These are phyloP conservation scores for Fusarium irregulare DNA, from an alignment of 2,329 filamentous ascomycete genomes.

Conservation along the genomic window DNA sequence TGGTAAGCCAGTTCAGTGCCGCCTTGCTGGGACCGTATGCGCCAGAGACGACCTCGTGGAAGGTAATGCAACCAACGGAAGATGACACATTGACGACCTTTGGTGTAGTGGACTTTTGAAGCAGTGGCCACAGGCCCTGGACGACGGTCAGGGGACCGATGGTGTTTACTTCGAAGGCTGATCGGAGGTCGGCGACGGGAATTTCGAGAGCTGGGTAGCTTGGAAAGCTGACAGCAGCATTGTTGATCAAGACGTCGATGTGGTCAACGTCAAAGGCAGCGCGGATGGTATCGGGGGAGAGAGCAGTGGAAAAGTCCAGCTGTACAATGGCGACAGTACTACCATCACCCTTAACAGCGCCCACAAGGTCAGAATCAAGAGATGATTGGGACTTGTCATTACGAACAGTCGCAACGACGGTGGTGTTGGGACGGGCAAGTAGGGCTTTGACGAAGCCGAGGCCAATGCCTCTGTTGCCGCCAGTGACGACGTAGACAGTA, in stretches of 20 bases:
- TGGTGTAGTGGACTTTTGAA: slow-evolving; percentile 47
- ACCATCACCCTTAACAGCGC: slow-evolving; percentile 42
- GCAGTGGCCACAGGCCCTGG: slow-evolving; percentile 49
- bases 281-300: slow-evolving; percentile 33
- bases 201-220: slow-evolving; percentile 44
- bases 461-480: slow-evolving; percentile 56
- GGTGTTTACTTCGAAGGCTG: slow-evolving; percentile 59
- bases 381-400: slow-evolving; percentile 29
- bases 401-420: slow-evolving; percentile 54
- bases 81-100: slow-evolving; percentile 54
- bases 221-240: slow-evolving; percentile 56
- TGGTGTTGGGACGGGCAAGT: slow-evolving; percentile 65
- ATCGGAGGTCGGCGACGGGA: slow-evolving; percentile 50
- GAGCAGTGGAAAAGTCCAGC: slow-evolving; percentile 52
- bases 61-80: slow-evolving; percentile 50
- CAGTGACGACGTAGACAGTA: slow-evolving; percentile 54
- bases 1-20: slow-evolving; percentile 51
- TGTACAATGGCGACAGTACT: slow-evolving; percentile 52
- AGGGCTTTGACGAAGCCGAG: slow-evolving; percentile 52
- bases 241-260: slow-evolving; percentile 65
- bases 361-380: slow-evolving; percentile 26
- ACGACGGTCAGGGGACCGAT: slow-evolving; percentile 52
- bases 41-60: slow-evolving; percentile 47
- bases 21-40: slow-evolving; percentile 53
- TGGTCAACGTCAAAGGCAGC: slow-evolving; percentile 49